Percentiles rank a stretch among this genome's conserved stretches.
Conservation (phyloP, 1,284 basidiomycete species). For the Boletellus dicymbophilus region DNA sequence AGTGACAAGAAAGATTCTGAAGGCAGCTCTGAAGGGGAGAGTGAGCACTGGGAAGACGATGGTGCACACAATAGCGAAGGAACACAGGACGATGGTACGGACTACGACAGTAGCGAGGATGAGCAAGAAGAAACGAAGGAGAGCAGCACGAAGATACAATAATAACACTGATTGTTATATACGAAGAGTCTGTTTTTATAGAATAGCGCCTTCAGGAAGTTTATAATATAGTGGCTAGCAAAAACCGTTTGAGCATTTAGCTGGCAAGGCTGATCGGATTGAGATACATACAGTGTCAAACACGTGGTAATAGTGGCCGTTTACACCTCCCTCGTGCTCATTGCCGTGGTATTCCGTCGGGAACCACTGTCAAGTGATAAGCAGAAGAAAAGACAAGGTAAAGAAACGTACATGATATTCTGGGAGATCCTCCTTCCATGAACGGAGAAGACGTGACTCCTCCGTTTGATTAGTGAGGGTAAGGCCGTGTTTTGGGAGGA, state of each 20-base stretch:
- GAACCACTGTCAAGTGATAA: constrained; percentile 59
- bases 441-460: constrained; percentile 65
- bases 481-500: constrained; percentile 62
- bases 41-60: constrained; percentile 35
- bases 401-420: constrained; percentile 54
- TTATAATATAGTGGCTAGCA: constrained; percentile 68
- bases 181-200: constrained; percentile 38
- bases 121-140: constrained; percentile 7
- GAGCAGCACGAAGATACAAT: constrained; percentile 7
- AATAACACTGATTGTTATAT: constrained; percentile 15
- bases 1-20: constrained; percentile 24
- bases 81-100: constrained; percentile 29
- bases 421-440: constrained; percentile 66
- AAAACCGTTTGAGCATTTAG: constrained; percentile 1
- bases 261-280: neutral
- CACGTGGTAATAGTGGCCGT: constrained; percentile 77
- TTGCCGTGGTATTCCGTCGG: constrained; percentile 68
- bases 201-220: constrained; percentile 51
- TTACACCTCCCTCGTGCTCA: constrained; percentile 52
- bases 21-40: constrained; percentile 24
- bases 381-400: neutral
- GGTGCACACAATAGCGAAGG: constrained; percentile 37
- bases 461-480: constrained; percentile 59
- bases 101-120: constrained; percentile 23
- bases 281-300: constrained; percentile 58